Percentiles rank a stretch among this genome's conserved stretches.
Evolutionary conservation across 2,329 filamentous ascomycete species (phyloP).

Genomic region (Podosphaera fusca): DNA sequence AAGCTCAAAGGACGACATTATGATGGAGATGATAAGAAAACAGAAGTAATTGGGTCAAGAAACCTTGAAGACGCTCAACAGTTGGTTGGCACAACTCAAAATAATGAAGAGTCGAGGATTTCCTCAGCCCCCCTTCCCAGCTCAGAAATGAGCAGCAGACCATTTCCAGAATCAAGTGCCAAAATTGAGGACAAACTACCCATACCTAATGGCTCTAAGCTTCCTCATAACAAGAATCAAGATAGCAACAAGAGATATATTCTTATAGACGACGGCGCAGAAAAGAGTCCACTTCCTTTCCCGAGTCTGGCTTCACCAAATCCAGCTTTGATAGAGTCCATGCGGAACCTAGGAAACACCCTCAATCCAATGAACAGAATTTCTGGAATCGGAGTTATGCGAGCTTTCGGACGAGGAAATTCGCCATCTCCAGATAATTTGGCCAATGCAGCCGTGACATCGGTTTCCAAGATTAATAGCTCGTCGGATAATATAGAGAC

Average conservation of each 20-base stretch:
- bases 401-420: slow-evolving; percentile 42
- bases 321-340: slow-evolving; percentile 52
- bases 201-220: slow-evolving; percentile 43
- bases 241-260: slow-evolving; percentile 46
- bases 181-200: slow-evolving; percentile 40
- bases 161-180: slow-evolving; percentile 15
- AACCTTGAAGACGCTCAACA: slow-evolving; percentile 84
- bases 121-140: slow-evolving; percentile 26
- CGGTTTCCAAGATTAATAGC: slow-evolving; percentile 18
- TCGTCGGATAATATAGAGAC: slow-evolving; percentile 25
- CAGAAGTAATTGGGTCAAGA: slow-evolving; percentile 46
- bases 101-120: slow-evolving; percentile 18
- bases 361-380: slow-evolving; percentile 67
- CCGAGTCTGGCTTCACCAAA: slow-evolving; percentile 17
- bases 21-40: slow-evolving; percentile 20
- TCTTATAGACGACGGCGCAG: slow-evolving; percentile 21
- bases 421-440: slow-evolving; percentile 16
- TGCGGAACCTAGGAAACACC: slow-evolving; percentile 58
- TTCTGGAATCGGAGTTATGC: slow-evolving; percentile 48
- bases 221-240: slow-evolving; percentile 44
- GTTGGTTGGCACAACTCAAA: slow-evolving; percentile 52
- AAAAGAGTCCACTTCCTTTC: slow-evolving; percentile 11
- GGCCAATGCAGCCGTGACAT: background rate
- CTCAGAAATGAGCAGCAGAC: slow-evolving; percentile 11
- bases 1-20: slow-evolving; percentile 53